phyloP scores from a whole-genome alignment of 768 basidiomycete species.

The Tricholoma sp. region DNA sequence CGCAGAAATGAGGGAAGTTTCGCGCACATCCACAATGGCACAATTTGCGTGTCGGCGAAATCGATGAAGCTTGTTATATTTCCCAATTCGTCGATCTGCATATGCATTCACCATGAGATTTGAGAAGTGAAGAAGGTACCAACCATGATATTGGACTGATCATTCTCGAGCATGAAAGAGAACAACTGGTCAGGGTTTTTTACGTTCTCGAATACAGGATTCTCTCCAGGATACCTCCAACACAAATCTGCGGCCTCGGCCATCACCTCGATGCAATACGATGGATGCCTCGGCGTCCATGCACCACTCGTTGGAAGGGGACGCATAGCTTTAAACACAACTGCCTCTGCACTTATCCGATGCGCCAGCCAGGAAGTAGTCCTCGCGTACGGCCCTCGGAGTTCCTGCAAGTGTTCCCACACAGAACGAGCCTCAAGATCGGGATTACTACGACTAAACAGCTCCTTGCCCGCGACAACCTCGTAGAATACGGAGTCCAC shows the following conservation, averaged over 20 bases:
- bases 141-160: background rate
- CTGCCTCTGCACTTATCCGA: background rate
- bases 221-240: background rate
- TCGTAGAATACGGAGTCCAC: background rate
- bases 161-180: background rate
- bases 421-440: background rate
- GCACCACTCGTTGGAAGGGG: background rate
- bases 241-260: background rate
- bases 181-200: background rate
- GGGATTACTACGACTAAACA: background rate
- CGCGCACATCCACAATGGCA: background rate
- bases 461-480: background rate
- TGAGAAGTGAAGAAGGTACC: background rate
- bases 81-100: background rate
- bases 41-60: background rate
- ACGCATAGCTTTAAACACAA: background rate
- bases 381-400: background rate
- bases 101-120: background rate
- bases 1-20: background rate
- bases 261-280: background rate
- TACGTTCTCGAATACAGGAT: background rate
- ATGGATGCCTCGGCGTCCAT: background rate
- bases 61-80: background rate
- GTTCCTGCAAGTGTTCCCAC: background rate
- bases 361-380: background rate